Evolutionary conservation across 1,139 yeast species (phyloP).

Genomic region (Blastobotrys indianensis): DNA sequence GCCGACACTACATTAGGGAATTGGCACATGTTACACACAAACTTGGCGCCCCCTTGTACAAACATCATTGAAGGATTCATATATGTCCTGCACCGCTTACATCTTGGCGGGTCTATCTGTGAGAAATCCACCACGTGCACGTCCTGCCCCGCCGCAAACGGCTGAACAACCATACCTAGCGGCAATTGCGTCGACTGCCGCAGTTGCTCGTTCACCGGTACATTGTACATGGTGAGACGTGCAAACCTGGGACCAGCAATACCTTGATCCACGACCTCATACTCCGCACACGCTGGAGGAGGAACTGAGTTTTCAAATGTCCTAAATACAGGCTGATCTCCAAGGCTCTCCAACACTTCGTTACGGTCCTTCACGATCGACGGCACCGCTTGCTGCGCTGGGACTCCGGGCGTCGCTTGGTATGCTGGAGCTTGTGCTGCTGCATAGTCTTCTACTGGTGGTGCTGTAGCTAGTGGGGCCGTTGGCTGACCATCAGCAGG

Average conservation of each 20-base stretch:
- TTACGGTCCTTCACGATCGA: slow-evolving; percentile 54
- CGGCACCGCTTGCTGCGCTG: slow-evolving; percentile 31
- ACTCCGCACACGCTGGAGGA: slow-evolving; percentile 74
- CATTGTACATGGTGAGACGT: slow-evolving; percentile 73
- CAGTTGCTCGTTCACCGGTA: slow-evolving; percentile 70
- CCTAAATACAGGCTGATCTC: slow-evolving; percentile 43
- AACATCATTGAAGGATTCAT: slow-evolving; percentile 76
- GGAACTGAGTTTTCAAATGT: slow-evolving; percentile 76
- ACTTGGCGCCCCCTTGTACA: slow-evolving; percentile 56
- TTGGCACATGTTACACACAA: slow-evolving; percentile 83
- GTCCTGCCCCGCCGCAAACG: slow-evolving; percentile 53
- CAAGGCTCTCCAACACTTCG: slow-evolving; percentile 45
- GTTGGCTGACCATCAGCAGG: slow-evolving; percentile 1
- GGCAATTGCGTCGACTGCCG: slow-evolving; percentile 73
- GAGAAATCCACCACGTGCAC: slow-evolving; percentile 68
- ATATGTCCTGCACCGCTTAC: slow-evolving; percentile 86
- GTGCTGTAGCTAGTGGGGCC: slow-evolving; percentile 5
- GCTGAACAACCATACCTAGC: slow-evolving; percentile 71
- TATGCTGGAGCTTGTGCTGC: slow-evolving; percentile 1
- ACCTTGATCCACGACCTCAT: slow-evolving; percentile 71
- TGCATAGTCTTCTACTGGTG: slow-evolving; percentile 4
- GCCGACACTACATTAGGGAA: slow-evolving; percentile 66
- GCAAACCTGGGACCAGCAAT: slow-evolving; percentile 75
- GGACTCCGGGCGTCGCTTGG: slow-evolving; percentile 3
- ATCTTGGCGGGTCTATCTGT: slow-evolving; percentile 69